Percentiles rank a stretch among this genome's conserved stretches.
phyloP scores from a whole-genome alignment of 345 rosid species.

The Syzygium jambos region DNA sequence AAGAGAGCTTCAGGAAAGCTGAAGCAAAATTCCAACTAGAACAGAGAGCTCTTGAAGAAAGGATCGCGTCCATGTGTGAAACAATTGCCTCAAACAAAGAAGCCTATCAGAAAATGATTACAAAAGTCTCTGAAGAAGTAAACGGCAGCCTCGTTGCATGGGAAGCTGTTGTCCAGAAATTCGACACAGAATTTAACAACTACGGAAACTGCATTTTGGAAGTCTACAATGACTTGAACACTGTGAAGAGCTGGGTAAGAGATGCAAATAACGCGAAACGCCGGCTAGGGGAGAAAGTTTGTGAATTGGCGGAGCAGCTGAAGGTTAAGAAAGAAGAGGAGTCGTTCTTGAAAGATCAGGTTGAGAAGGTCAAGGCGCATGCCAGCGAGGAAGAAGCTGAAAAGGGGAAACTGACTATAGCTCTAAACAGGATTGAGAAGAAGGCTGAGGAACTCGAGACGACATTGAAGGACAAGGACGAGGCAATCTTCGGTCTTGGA shows the following conservation, averaged over 20 bases:
- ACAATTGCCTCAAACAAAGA: constrained; percentile 11
- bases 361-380: constrained; percentile 35
- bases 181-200: constrained; percentile 26
- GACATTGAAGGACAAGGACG: constrained; percentile 42
- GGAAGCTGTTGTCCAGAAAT: constrained; percentile 26
- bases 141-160: constrained; percentile 22
- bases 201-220: constrained; percentile 28
- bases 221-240: constrained; percentile 28
- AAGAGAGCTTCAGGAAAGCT: constrained; percentile 48
- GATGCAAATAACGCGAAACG: constrained; percentile 28
- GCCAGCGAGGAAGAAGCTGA: constrained; percentile 39
- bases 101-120: constrained; percentile 35
- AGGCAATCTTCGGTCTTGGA: constrained; percentile 29
- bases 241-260: constrained; percentile 33
- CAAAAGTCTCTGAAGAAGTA: constrained; percentile 30
- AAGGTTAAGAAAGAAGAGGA: constrained; percentile 23
- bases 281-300: constrained; percentile 22
- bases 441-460: constrained; percentile 28
- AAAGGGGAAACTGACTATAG: constrained; percentile 32
- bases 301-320: constrained; percentile 22
- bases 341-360: constrained; percentile 14
- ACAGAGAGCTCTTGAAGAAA: constrained; percentile 51
- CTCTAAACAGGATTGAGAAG: constrained; percentile 21
- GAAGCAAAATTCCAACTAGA: constrained; percentile 62
- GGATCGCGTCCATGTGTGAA: constrained; percentile 19